Evolutionary conservation across 805 yeast genomes (phyloP).

Genomic region (Starmerella asiatica): DNA sequence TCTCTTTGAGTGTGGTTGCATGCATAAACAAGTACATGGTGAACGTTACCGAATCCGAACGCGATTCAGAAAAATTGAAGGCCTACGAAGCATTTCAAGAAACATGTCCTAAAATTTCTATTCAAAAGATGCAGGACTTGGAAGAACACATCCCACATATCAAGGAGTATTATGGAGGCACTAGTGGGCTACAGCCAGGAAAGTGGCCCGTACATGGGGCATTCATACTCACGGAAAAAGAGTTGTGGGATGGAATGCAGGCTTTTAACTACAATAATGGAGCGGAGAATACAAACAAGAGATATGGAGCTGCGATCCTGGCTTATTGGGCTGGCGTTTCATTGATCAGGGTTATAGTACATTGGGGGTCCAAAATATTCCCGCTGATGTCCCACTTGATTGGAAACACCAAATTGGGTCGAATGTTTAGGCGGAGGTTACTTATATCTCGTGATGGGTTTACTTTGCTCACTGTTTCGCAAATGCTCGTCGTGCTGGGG

Average conservation of each 20-base stretch:
- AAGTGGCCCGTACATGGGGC: conserved; percentile 11
- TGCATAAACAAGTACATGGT: conserved; percentile 8
- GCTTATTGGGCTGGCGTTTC: conserved; percentile 17
- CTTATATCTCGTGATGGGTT: conserved; percentile 5
- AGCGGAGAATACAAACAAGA: conserved; percentile 2
- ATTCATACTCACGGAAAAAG: conserved; percentile 4
- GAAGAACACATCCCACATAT: background rate
- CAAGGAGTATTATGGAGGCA: conserved; percentile 1
- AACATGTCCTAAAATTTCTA: conserved; percentile 2
- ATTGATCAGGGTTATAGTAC: conserved; percentile 2
- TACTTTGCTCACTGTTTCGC: conserved; percentile 31
- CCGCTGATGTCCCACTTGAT: background rate
- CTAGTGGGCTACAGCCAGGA: background rate
- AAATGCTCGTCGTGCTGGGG: conserved; percentile 27
- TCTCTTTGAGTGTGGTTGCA: conserved; percentile 3
- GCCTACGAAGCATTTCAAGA: conserved; percentile 1
- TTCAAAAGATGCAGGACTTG: background rate
- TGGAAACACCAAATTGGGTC: background rate
- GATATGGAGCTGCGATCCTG: conserved; percentile 11
- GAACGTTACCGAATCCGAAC: conserved; percentile 2
- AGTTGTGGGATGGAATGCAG: conserved; percentile 3
- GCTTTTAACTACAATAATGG: background rate
- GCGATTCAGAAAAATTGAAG: background rate
- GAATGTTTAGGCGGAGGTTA: background rate
- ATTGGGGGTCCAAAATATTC: conserved; percentile 1